Evolutionary conservation across 441 rosid species (phyloP), one percentile per base, ranked within the genome.

Genomic region (Breynia disticha): DNA sequence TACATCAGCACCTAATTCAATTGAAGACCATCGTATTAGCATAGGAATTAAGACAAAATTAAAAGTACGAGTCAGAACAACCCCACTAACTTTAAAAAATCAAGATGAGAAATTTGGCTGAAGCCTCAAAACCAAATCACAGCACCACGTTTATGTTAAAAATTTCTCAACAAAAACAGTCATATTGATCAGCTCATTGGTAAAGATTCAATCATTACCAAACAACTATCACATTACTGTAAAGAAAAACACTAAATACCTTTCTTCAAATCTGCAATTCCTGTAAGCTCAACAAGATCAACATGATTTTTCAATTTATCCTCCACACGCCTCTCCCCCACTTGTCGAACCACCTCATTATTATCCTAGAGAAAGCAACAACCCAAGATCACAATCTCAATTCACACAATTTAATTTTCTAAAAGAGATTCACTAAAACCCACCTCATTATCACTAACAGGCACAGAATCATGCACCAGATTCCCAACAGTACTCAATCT

Each of bases 281-380:
- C 96, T 16, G 83, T 80, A 67, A 83, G 85, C 69, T 91, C 96
- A 59, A 91, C 89, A 16, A 91, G 98, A 41, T 91, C 96, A 17
- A 87, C 98, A 64, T 91, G 96, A 67, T 83, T 87, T 72, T 75
- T 83, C 54, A 87, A 55, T 67, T 79, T 86, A 12, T 76, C 62
- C 72, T 79, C 81, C 48, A 63, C 11, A 12, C 81, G 72, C 63
- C 58, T 86, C 64, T 77, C 80, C 38, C 94, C 98, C 81, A 82
- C 79, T 14, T 59, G n/a, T 60, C 80, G 77, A 55, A 62, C 56
- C 51, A 83, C 79, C 59, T 64, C 68, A 75, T 91, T 91, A 67
- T 80, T 70, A 10, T 79, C 95, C 98, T 90, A 63, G 55, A 63
- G 55, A 70, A 15, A 42, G 9, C 42, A 42, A 2, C 11, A 16